These are phyloP conservation scores for Phytophthora melonis DNA, from an alignment of 352 stramenopile genomes.

Conservation along the genomic window DNA sequence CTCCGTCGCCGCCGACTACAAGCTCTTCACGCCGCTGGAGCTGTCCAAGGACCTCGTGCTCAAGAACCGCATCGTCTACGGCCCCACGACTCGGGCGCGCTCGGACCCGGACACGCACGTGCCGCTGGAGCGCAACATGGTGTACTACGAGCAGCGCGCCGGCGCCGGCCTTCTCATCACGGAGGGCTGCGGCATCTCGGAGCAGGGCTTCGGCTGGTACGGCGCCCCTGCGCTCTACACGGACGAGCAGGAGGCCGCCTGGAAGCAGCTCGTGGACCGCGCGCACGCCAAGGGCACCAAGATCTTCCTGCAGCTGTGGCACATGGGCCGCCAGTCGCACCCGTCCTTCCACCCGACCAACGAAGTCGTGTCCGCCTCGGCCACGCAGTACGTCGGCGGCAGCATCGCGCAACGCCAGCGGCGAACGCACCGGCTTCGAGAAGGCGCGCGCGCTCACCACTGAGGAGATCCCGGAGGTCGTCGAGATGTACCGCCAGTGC, in stretches of 20 bases:
- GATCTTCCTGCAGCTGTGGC: constrained; percentile 13
- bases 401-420: constrained; percentile 9
- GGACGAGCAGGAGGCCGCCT: neutral
- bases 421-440: neutral
- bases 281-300: constrained; percentile 10
- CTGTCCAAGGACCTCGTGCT: constrained; percentile 3
- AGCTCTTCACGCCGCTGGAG: constrained; percentile 11
- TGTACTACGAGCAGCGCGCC: constrained; percentile 14
- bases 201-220: constrained; percentile 15
- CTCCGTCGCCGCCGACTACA: constrained; percentile 7
- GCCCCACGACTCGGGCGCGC: constrained; percentile 2
- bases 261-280: constrained; percentile 3
- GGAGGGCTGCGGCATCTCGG: constrained; percentile 7
- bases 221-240: constrained; percentile 8
- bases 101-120: constrained; percentile 4
- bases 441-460: constrained; percentile 4
- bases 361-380: constrained; percentile 9
- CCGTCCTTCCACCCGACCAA: constrained; percentile 10
- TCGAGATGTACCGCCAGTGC: constrained; percentile 12
- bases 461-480: constrained; percentile 6
- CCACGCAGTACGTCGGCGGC: constrained; percentile 1
- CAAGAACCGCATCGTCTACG: constrained; percentile 18
- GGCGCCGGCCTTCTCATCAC: constrained; percentile 11
- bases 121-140: constrained; percentile 7
- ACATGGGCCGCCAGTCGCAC: neutral